Conservation (phyloP, 345 rosid species). For the Populus ilicifolia region DNA sequence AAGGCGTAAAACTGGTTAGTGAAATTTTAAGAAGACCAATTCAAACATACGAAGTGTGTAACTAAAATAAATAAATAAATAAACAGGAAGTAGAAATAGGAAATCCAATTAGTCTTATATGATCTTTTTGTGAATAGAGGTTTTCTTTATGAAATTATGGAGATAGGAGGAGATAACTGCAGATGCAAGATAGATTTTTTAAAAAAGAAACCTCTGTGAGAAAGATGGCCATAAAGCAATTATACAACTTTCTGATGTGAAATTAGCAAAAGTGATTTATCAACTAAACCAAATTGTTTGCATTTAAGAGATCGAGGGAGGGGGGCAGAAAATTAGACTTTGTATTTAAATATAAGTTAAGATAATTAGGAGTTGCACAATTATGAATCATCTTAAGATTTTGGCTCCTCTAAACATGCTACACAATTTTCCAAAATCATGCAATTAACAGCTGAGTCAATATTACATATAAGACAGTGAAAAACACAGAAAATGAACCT, state of each 20-base stretch:
- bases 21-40: neutral
- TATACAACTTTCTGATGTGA: neutral
- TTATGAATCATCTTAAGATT: constrained; percentile 60
- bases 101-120: neutral
- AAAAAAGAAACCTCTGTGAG: neutral
- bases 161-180: neutral
- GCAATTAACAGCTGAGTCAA: neutral
- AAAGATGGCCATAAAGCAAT: neutral
- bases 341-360: neutral
- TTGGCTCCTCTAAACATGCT: constrained; percentile 60
- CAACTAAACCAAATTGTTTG: neutral
- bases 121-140: neutral
- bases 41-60: no score
- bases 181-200: neutral
- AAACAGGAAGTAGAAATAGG: neutral
- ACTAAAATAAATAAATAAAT: neutral
- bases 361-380: constrained; percentile 39
- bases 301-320: neutral
- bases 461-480: neutral
- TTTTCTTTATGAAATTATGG: neutral
- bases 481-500: constrained; percentile 2
- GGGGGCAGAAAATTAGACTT: no score
- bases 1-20: neutral
- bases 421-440: constrained; percentile 1
- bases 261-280: neutral